Evolutionary conservation across 148 eudicot species (phyloP), one percentile per base, ranked within the genome.

Genomic region (Simmondsia chinensis): DNA sequence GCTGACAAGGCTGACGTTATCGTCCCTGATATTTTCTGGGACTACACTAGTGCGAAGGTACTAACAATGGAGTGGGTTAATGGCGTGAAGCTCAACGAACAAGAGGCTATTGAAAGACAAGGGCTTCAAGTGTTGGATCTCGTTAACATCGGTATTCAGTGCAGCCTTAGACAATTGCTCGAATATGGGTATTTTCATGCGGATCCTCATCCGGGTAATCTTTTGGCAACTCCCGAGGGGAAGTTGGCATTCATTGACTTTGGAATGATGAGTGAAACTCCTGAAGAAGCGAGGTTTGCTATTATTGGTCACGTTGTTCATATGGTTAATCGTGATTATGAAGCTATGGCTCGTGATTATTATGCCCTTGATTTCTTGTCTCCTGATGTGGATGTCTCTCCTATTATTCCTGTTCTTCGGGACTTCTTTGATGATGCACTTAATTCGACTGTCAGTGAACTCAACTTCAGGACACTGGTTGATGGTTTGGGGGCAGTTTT

Each of bases 211-310:
- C 99, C 99, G 47, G 99, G 99, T 21, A 91, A 91, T 66, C 83
- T 91, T 35, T 66, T 91, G 61, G 99, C 99, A n/a, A 91, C 99
- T 33, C 81, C 95, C 22, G 99, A 91, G 36, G 99, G 99, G 46
- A 91, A 86, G 71, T 94, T 91, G 47, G 99, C 99, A 43, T 91
- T 91, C 67, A 70, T 91, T 59, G 99, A 91, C 72, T 91, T 91
- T 66, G 99, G 99, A 46, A 91, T 91, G 99, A 91, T 91, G 99
- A 91, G 99, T 56, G 99, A 91, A 63, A 91, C 99, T 39, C 99
- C 99, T 30, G 99, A 91, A 71, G 75, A 82, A 39, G 99, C 99
- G 54, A 79, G 99, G 61, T 74, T 64, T 55, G 99, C 99, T 27
- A 91, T 91, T 54, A 91, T 91, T 50, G 95, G 99, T 52, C 99